Evolutionary conservation across 83 land plant genomes (phyloP).

Genomic region (Picea mariana): DNA sequence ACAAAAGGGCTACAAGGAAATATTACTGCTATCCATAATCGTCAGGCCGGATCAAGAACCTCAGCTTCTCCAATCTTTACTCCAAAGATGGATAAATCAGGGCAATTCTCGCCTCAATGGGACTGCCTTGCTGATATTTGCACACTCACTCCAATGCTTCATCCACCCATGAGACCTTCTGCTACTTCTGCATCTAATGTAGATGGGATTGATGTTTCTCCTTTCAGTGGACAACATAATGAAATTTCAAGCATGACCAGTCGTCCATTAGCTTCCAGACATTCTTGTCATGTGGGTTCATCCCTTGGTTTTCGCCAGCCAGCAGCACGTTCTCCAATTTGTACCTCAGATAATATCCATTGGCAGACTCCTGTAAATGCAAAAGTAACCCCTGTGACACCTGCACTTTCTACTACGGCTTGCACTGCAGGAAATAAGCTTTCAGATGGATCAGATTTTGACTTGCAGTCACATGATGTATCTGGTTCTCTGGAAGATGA

Average conservation of each 20-base stretch:
- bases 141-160: constrained; percentile 37
- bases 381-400: constrained; percentile 23
- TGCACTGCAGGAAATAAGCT: constrained; percentile 16
- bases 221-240: constrained; percentile 27
- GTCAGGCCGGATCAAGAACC: constrained; percentile 16
- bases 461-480: constrained; percentile 5
- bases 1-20: constrained; percentile 8
- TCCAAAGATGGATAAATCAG: constrained; percentile 30
- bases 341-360: constrained; percentile 6
- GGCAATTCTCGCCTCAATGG: constrained; percentile 49
- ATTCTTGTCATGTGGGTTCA: constrained; percentile 10
- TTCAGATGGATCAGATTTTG: constrained; percentile 14
- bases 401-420: constrained; percentile 15
- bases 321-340: constrained; percentile 10
- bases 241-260: constrained; percentile 13
- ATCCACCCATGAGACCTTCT: constrained; percentile 23
- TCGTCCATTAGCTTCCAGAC: constrained; percentile 1
- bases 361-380: constrained; percentile 19
- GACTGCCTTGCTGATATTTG: constrained; percentile 37
- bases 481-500: constrained; percentile 46
- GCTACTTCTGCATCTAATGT: constrained; percentile 22
- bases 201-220: constrained; percentile 33
- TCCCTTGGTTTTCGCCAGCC: constrained; percentile 8
- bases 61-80: constrained; percentile 18
- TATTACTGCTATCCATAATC: neutral